Evolutionary conservation across 331 rosid genomes (phyloP).

Genomic region (Quercus lobata): DNA sequence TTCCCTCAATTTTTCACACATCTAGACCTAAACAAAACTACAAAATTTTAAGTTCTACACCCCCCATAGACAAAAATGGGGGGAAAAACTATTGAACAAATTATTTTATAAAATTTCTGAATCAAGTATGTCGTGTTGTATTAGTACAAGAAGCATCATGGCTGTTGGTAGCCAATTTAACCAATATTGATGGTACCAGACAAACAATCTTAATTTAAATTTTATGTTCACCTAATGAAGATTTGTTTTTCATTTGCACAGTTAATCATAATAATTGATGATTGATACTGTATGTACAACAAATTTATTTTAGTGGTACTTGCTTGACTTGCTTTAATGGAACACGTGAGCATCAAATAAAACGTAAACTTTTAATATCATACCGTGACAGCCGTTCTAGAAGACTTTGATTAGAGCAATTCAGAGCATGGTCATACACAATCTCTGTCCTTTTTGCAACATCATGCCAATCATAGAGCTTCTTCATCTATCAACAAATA

Average conservation of each 20-base stretch:
- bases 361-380: constrained; percentile 8
- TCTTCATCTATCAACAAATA: constrained; percentile 42
- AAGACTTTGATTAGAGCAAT: constrained; percentile 60
- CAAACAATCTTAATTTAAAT: neutral
- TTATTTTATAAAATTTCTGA: neutral
- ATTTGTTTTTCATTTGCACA: neutral
- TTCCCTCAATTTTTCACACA: too few relatives aligned
- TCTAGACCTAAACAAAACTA: too few relatives aligned
- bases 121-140: neutral
- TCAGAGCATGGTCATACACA: constrained; percentile 70
- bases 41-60: too few relatives aligned
- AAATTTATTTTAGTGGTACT: neutral
- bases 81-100: neutral
- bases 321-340: neutral
- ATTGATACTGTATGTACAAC: neutral
- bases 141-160: neutral
- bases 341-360: neutral
- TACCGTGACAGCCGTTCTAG: constrained; percentile 65
- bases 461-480: constrained; percentile 82
- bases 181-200: neutral
- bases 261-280: neutral
- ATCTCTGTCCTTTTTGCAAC: constrained; percentile 75
- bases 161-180: neutral
- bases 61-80: too few relatives aligned
- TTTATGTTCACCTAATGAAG: neutral